Evolutionary conservation across 805 yeast species (phyloP), one percentile per base, ranked within the genome.

Genomic region (Wickerhamomyces kurtzmanii): DNA sequence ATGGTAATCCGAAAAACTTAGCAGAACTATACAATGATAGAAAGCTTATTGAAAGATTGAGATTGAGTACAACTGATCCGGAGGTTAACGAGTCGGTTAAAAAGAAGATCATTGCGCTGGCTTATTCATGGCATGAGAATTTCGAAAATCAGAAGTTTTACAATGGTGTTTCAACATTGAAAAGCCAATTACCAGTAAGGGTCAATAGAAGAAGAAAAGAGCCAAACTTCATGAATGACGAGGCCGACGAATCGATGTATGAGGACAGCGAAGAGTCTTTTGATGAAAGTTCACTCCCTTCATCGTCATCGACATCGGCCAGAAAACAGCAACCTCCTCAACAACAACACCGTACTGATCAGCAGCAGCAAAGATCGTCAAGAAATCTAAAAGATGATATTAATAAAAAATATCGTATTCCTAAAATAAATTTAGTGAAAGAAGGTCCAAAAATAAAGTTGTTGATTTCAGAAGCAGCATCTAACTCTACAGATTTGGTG

Each of bases 381-480:
- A 30, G 28, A 19, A 21, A 21, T 21, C 12, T 14, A 21, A 12
- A 12, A 7, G 12, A 30, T 9, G 63, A 62, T 30, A 45, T 58
- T 15, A 65, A 76, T 40, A 59, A 51, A 31, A 59, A 67, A 44
- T 79, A 58, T 49, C 57, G 65, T 35, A 78, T 80, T 26, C 89
- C 91, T 3, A 69, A 62, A 37, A 75, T 82, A 39, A 69, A 82
- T 49, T 58, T 83, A 38, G 63, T 59, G 28, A 71, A 74, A 35
- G 94, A 82, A 43, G 71, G 75, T 1, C 87, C 94, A 12, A 74
- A 66, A 47, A 79, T 89, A 35, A 62, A 73, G 32, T 54, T 65
- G 16, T 55, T 77, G 5, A 68, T 87, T 27, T 83, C 94, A 2
- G 79, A 82, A 32, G 75, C 94, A 12, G 71, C 82, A 31, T 71